Evolutionary conservation across 257 asterid genomes (phyloP), one percentile per base, ranked within the genome.

Genomic region (Nemophila menziesii): DNA sequence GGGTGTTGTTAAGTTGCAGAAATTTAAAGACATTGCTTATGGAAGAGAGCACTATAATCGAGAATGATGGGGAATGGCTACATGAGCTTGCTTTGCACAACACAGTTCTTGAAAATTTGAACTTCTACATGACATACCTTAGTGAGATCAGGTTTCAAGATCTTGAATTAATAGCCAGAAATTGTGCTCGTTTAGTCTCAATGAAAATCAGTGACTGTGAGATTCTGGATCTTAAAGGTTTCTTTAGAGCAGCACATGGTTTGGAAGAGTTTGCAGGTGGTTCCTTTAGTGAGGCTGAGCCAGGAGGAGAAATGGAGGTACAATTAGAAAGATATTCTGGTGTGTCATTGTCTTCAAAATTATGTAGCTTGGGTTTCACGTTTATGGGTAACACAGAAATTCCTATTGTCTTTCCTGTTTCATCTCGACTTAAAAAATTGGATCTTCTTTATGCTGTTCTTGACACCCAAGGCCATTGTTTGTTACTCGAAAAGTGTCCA

Each of bases 221-320:
- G 56, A 54, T 75, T 50, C 62, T 66, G 9, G 38, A 60, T 33
- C 72, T 75, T 16, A 49, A 53, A 41, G 72, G 55, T 5, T 65
- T 71, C 54, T 75, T 75, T 65, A 54, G 51, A 56, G 69, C 73
- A 20, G 72, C 80, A 21, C 7, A 48, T 16, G 59, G 64, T 0
- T 51, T 75, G 61, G 80, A 68, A 52, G 86, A 71, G 70, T 75
- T 75, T 60, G 72, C 65, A 18, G 85, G 85, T 17, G 85, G 85
- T 34, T 56, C 70, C 16, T 51, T 65, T 39, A 52, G 54, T 47
- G 73, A 57, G 52, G 64, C 63, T 47, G 73, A 57, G 52, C 66
- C 63, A 11, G 57, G 47, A 46, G 66, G 43, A 16, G 68, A 50
- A 55, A 33, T 40, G n/a, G 43, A 59, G 8, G 66, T 33, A 52